Conservation (phyloP, 306 rosid species). For the Trifolium fragiferum region DNA sequence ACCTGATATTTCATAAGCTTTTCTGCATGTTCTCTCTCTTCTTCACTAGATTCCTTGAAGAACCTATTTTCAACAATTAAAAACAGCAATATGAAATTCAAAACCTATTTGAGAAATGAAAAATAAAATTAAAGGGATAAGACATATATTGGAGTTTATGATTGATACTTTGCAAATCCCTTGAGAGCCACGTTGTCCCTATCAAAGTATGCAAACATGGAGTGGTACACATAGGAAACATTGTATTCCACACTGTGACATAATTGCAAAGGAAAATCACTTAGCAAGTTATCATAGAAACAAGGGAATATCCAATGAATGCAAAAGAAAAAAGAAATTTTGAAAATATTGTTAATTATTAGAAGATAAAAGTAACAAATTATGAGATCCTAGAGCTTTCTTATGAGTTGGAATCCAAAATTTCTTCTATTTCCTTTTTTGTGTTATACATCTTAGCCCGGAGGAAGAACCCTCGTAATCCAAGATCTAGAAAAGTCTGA, state of each 20-base stretch:
- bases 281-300: constrained; percentile 9
- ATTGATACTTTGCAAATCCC: constrained; percentile 60
- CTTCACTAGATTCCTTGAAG: constrained; percentile 61
- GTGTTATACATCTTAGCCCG: no score
- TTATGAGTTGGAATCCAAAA: background rate
- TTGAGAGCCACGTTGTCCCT: constrained; percentile 65
- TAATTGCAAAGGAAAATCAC: constrained; percentile 3
- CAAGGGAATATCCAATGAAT: background rate
- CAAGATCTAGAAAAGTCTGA: no score
- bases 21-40: constrained; percentile 65
- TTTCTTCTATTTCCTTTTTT: background rate
- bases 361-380: background rate
- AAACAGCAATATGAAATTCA: constrained; percentile 2
- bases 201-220: constrained; percentile 69
- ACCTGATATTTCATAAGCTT: constrained; percentile 63
- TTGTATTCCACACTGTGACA: constrained; percentile 63
- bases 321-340: background rate
- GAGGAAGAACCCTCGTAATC: no score
- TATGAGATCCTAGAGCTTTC: constrained; percentile 20
- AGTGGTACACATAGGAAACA: constrained; percentile 66
- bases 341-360: background rate
- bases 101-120: constrained; percentile 11
- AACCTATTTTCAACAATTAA: constrained; percentile 44
- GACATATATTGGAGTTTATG: background rate
- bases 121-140: background rate